Conservation (phyloP, 1,139 yeast genomes). For the Ogataea hybrid region DNA sequence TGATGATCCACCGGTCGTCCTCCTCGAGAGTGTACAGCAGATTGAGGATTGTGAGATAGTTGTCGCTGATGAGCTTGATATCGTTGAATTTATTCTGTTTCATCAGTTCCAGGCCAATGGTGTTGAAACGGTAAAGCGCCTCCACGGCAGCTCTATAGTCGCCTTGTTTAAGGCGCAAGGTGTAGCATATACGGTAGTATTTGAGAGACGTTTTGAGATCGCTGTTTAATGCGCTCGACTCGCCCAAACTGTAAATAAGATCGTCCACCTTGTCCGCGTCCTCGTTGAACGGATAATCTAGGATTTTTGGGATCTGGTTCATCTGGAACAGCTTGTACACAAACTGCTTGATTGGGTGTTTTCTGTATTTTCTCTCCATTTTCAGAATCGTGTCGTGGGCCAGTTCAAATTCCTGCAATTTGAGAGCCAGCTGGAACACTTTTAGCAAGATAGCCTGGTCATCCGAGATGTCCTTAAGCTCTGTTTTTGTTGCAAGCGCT, state of each 20-base stretch:
- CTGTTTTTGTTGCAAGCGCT: slow-evolving; percentile 21
- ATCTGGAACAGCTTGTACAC: slow-evolving; percentile 29
- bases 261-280: slow-evolving; percentile 31
- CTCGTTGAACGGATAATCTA: slow-evolving; percentile 28
- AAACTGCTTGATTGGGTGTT: slow-evolving; percentile 27
- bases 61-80: slow-evolving; percentile 30
- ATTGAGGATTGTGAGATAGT: slow-evolving; percentile 47
- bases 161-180: slow-evolving; percentile 47
- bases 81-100: slow-evolving; percentile 15
- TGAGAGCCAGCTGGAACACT: slow-evolving; percentile 29
- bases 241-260: slow-evolving; percentile 30
- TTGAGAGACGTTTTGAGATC: slow-evolving; percentile 34
- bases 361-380: slow-evolving; percentile 24
- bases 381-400: slow-evolving; percentile 27
- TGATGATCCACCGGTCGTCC: slow-evolving; percentile 36
- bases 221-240: slow-evolving; percentile 21
- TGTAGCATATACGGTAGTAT: slow-evolving; percentile 51
- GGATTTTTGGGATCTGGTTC: slow-evolving; percentile 22
- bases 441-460: slow-evolving; percentile 24
- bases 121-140: slow-evolving; percentile 53
- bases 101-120: slow-evolving; percentile 27
- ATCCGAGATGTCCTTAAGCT: slow-evolving; percentile 16
- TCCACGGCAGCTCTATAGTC: slow-evolving; percentile 59
- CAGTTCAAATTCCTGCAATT: slow-evolving; percentile 27
- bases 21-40: slow-evolving; percentile 43